Conservation (phyloP, 1,284 basidiomycete species). For the Ceratobasidium sp. region DNA sequence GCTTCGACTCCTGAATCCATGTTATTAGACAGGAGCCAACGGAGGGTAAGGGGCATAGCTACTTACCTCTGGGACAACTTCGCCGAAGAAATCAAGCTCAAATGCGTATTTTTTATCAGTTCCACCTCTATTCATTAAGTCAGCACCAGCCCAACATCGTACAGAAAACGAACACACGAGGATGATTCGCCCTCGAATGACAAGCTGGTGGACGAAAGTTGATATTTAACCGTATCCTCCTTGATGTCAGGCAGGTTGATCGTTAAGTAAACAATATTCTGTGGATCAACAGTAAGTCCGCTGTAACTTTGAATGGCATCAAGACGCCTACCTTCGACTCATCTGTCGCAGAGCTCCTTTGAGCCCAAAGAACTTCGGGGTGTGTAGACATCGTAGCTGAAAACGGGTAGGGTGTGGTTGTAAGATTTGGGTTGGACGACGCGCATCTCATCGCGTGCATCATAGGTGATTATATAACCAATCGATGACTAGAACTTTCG, state of each 20-base stretch:
- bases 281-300: slow-evolving; percentile 32
- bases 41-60: not conserved
- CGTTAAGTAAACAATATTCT: slow-evolving; percentile 89
- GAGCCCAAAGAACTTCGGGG: slow-evolving; percentile 93
- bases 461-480: slow-evolving; percentile 43
- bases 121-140: not conserved
- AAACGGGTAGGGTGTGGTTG: slow-evolving; percentile 16
- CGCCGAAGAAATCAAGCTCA: slow-evolving; percentile 77
- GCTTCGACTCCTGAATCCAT: slow-evolving; percentile 70
- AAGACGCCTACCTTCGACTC: slow-evolving; percentile 73
- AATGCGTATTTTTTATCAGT: slow-evolving; percentile 72
- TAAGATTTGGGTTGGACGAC: slow-evolving; percentile 1
- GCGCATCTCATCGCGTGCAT: slow-evolving; percentile 30
- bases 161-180: slow-evolving; percentile 61
- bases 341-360: slow-evolving; percentile 79
- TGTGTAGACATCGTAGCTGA: slow-evolving; percentile 60
- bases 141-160: slow-evolving; percentile 61
- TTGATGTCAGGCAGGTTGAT: slow-evolving; percentile 87
- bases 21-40: not conserved
- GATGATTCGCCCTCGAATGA: slow-evolving; percentile 76
- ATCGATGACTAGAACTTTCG: slow-evolving; percentile 41
- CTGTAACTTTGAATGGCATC: not conserved
- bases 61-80: slow-evolving; percentile 80
- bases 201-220: slow-evolving; percentile 74
- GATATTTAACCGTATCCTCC: slow-evolving; percentile 71